Evolutionary conservation across 2,329 filamentous ascomycete genomes (phyloP), one percentile per base, ranked within the genome.

Genomic region (Penicillium janthinellum): DNA sequence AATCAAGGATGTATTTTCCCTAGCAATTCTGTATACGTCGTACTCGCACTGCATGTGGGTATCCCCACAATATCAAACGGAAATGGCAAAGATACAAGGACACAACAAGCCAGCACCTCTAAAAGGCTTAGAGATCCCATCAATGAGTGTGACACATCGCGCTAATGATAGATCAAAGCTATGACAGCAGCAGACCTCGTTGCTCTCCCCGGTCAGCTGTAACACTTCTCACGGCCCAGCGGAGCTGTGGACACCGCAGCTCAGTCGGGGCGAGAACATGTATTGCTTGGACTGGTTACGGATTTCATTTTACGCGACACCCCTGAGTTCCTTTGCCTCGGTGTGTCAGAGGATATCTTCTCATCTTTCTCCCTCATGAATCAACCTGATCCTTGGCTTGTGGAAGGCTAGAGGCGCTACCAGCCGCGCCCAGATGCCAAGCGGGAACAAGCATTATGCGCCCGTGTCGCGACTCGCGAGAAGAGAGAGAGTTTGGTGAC

Each of bases 371-470:
- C 22, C 6, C 25, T 47, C 6, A 47, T 47, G 15, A n/a, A 28
- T n/a, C 14, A 28, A 14, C 44, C 14, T n/a, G 44, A 35, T 34
- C 45, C 48, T 25, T 51, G 49, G 37, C 17, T 38, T 35, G 50
- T 55, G 56, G 44, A 38, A 38, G 52, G 53, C 34, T 31, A 38
- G 31, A 28, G 10, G 35, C 15, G 44, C 50, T 48, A 56, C 59
- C 35, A 8, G 34, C n/a, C 42, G 48, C 47, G 52, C 45, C 47
- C 47, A 57, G 58, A 52, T 35, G 56, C 56, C 48, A 57, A 61
- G 54, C 38, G 28, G 56, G 57, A 57, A 54, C 34, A 61, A 63
- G 53, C 58, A 61, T 58, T 42, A 41, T 50, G 37, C 37, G 41
- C 20, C 38, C 20, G 20, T 20, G 20, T 20, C 20, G 6, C 5